phyloP scores from a whole-genome alignment of 2,329 filamentous ascomycete species.

The Tolypocladium inflatum region DNA sequence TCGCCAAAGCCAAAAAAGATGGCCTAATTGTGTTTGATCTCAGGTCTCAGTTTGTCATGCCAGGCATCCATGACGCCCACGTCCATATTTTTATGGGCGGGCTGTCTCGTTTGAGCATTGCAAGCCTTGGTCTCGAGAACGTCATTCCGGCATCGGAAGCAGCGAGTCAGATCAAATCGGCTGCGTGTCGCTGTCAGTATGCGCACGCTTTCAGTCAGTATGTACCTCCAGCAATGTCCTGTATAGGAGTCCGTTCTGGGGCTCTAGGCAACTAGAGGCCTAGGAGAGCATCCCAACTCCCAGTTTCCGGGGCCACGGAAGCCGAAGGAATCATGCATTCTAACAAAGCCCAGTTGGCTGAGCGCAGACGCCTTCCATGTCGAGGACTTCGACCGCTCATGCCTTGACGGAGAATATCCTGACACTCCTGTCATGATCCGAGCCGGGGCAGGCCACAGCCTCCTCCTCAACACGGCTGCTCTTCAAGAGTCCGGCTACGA shows the following conservation, averaged over 20 bases:
- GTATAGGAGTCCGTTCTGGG: background rate
- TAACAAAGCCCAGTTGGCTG: background rate
- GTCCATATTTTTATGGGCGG: background rate
- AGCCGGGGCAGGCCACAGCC: background rate
- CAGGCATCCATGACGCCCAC: slow-evolving; percentile 1
- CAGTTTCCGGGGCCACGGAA: background rate
- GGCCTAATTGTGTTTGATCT: background rate
- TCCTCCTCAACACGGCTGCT: background rate
- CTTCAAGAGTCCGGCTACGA: slow-evolving; percentile 1
- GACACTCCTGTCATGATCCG: slow-evolving; percentile 1
- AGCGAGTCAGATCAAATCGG: background rate
- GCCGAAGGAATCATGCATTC: background rate
- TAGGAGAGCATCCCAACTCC: background rate
- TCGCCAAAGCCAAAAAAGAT: background rate
- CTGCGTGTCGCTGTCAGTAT: background rate
- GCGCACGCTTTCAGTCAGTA: slow-evolving; percentile 1
- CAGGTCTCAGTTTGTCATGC: background rate
- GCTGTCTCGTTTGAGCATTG: background rate
- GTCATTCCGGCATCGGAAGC: background rate
- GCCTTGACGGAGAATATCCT: background rate
- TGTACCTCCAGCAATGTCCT: background rate
- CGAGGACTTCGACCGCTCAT: background rate
- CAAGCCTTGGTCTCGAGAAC: background rate
- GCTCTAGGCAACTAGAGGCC: background rate
- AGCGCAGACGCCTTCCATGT: background rate